Evolutionary conservation across 129 eudicot genomes (phyloP).

Genomic region (Solidago caesia): DNA sequence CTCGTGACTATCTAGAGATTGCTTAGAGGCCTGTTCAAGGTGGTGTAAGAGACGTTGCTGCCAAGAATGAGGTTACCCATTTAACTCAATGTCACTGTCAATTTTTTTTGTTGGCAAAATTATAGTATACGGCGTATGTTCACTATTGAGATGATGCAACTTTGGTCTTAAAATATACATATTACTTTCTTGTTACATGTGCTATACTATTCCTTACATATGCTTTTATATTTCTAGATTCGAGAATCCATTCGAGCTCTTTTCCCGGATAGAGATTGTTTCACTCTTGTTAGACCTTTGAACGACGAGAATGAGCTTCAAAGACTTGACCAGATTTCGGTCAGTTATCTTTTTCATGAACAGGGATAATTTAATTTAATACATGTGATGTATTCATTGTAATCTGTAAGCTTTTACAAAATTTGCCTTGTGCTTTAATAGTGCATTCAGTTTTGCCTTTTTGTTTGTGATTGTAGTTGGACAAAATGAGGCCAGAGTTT

Average conservation of each 20-base stretch:
- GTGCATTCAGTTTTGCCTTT: background rate
- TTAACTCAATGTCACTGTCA: constrained; percentile 2
- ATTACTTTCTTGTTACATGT: constrained; percentile 11
- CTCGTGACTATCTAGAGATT: constrained; percentile 94
- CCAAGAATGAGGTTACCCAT: constrained; percentile 82
- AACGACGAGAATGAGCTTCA: constrained; percentile 85
- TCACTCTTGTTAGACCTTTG: constrained; percentile 93
- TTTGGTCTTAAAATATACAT: background rate
- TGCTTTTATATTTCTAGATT: constrained; percentile 46
- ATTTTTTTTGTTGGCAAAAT: background rate
- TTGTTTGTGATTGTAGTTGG: constrained; percentile 52
- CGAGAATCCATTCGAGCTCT: constrained; percentile 98
- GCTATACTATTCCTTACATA: constrained; percentile 19
- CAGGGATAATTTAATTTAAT: background rate
- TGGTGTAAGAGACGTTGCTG: constrained; percentile 70
- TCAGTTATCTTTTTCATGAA: constrained; percentile 33
- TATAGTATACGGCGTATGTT: background rate
- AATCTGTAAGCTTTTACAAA: constrained; percentile 1
- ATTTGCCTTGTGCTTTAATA: constrained; percentile 24
- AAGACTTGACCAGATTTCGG: constrained; percentile 83
- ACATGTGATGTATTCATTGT: background rate
- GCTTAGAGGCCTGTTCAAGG: constrained; percentile 88
- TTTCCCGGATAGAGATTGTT: constrained; percentile 98
- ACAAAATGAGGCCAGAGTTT: constrained; percentile 89
- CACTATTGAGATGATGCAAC: constrained; percentile 6